Percentiles rank a stretch among this genome's conserved stretches.
Conservation (phyloP, 2,329 filamentous ascomycete genomes). For the Endocalyx cinctus region DNA sequence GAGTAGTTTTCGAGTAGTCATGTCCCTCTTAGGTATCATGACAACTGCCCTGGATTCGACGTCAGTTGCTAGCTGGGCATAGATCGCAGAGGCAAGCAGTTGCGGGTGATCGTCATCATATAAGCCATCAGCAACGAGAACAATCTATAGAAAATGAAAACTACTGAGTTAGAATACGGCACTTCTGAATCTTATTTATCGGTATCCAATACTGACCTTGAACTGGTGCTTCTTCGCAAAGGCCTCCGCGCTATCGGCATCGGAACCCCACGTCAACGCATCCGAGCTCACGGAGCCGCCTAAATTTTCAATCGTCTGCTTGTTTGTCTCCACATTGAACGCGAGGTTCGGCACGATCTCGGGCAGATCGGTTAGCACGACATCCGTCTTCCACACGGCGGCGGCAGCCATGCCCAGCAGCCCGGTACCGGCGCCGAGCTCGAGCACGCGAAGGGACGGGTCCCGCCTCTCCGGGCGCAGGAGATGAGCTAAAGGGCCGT, state of each 20-base stretch:
- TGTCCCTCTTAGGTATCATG: slow-evolving; percentile 76
- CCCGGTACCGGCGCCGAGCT: slow-evolving; percentile 86
- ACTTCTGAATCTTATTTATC: slow-evolving; percentile 3
- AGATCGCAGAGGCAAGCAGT: slow-evolving; percentile 68
- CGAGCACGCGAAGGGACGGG: slow-evolving; percentile 48
- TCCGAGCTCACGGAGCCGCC: slow-evolving; percentile 58
- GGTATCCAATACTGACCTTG: slow-evolving; percentile 31
- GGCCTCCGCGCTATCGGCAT: slow-evolving; percentile 37
- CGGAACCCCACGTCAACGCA: slow-evolving; percentile 68
- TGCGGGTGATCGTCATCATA: slow-evolving; percentile 80
- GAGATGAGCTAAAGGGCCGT: slow-evolving; percentile 40
- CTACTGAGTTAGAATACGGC: slow-evolving; percentile 45
- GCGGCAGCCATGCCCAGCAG: slow-evolving; percentile 86
- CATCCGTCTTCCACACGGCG: slow-evolving; percentile 59
- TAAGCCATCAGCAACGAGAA: slow-evolving; percentile 80
- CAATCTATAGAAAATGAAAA: too few species aligned
- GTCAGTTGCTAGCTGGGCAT: slow-evolving; percentile 57
- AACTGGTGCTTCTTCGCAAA: slow-evolving; percentile 48
- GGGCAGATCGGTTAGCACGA: slow-evolving; percentile 77
- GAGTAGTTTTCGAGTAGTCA: slow-evolving; percentile 59
- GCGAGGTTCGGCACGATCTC: slow-evolving; percentile 77
- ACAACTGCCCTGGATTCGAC: slow-evolving; percentile 63
- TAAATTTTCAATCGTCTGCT: slow-evolving; percentile 44
- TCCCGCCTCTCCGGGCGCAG: slow-evolving; percentile 29
- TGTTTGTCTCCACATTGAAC: slow-evolving; percentile 68